Base-by-base conservation (phyloP, 2,329 filamentous ascomycete species). In the Pseudocercospora pini-densiflorae region DNA sequence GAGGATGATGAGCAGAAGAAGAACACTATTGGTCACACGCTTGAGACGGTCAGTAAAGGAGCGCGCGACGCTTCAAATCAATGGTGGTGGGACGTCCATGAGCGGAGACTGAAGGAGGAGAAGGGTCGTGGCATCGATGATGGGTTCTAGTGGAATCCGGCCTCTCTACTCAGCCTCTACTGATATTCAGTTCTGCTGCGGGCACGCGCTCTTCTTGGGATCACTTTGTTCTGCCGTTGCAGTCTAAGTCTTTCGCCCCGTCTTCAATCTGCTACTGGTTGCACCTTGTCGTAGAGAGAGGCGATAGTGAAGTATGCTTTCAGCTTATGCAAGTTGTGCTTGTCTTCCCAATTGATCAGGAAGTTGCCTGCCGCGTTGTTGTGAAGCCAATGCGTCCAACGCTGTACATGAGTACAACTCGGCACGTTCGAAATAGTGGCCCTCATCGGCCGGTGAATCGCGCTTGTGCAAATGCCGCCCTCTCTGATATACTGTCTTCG, bases 71-170 rank as follows among this genome's bases (percentile, higher is more conserved):
- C 83, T 68, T 82, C 81, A 40, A 81, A 87, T 77, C 78, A 79
- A 64, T 89, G 87, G 87, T 89, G 87, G 87, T 85, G 84, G 81
- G 77, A 79, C 47, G 74, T 82, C 43, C 86, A 87, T 70, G 76
- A 77, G 8, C 83, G 85, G 73, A 80, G 87, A 69, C 66, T 82
- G 61, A 75, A 73, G 51, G 76, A 78, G 55, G 87, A 89, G 75
- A 82, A 80, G 76, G 76, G 74, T 49, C 73, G 70, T 36, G 82
- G 83, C 1, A 80, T 87, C 62, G 73, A 80, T 3, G 86, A 88
- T 76, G 83, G 82, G 6, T 87, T 86, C 72, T 87, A 40, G 31
- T 31, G 51, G 16, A 8, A 43, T 19, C n/a, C 40, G 19, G n/a
- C n/a, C 40, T 5, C 6, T 43, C 40, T 2, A n/a, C 6, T 14